Conservation (phyloP, 192 early-diverging fungal species). For the Umbelopsis sp. region DNA sequence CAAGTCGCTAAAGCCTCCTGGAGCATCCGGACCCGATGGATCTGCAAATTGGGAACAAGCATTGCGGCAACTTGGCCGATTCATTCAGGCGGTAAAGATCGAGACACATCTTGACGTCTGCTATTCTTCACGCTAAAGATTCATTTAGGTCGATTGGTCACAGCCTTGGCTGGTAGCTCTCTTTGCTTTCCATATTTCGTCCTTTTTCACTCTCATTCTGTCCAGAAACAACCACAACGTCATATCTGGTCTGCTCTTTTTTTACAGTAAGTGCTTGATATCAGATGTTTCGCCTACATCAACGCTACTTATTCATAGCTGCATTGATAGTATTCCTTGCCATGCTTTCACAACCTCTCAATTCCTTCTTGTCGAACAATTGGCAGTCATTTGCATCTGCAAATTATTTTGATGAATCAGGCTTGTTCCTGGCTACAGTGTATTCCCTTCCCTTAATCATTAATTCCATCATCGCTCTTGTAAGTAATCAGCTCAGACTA, state of each 20-base stretch:
- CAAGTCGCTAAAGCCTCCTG: background rate
- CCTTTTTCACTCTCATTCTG: slow-evolving; percentile 40
- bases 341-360: slow-evolving; percentile 49
- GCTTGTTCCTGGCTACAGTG: slow-evolving; percentile 46
- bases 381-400: slow-evolving; percentile 50
- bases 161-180: slow-evolving; percentile 51
- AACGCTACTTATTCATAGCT: background rate
- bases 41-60: background rate
- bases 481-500: slow-evolving; percentile 10
- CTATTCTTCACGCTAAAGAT: no score
- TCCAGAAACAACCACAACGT: slow-evolving; percentile 44
- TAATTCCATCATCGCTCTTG: slow-evolving; percentile 44
- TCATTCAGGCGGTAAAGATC: slow-evolving; percentile 15
- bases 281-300: background rate
- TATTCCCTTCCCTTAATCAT: slow-evolving; percentile 46
- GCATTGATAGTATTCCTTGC: slow-evolving; percentile 45
- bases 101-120: no score
- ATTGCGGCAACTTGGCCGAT: background rate
- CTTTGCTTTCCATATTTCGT: slow-evolving; percentile 40
- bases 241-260: slow-evolving; percentile 46
- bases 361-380: slow-evolving; percentile 37
- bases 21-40: background rate
- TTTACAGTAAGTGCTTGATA: slow-evolving; percentile 35
- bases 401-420: slow-evolving; percentile 53
- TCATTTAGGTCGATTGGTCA: slow-evolving; percentile 51